Evolutionary conservation across 768 basidiomycete species (phyloP), one percentile per base, ranked within the genome.

Genomic region (Hemileccinum rubropunctum): DNA sequence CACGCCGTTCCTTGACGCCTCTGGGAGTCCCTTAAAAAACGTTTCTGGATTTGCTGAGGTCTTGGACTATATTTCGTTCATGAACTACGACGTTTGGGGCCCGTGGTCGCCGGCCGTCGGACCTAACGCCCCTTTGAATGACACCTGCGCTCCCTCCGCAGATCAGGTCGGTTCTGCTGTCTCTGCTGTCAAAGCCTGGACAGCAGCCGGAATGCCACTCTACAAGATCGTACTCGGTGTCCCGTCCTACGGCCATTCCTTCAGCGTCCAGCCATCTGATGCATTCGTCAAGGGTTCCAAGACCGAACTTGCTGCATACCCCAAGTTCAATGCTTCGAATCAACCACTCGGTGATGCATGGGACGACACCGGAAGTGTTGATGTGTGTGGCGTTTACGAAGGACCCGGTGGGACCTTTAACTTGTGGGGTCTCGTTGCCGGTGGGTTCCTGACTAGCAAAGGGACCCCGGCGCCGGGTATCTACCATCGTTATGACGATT

Each of bases 181-280:
- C 27, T 82, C 82, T 3, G 83, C 88, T 10, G 77, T 97, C 44
- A 64, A 73, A 7, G 75, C 79, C 1, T 97, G 94, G 95, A 78
- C 72, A 2, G 59, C 65, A 2, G 91, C 92, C 35, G 88, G 90
- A 6, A 84, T 95, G 62, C 88, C 91, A 1, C 63, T 69, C 17
- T 3, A 55, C 51, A 65, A 86, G 70, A 87, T 95, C 51, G 80
- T 91, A 12, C 79, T 97, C 8, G 92, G 89, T 42, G 81, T 95
- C 2, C 80, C 91, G 9, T 69, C 84, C 4, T 95, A 91, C 68
- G 91, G 91, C 0, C 89, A 91, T 65, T 83, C 89, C 10, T 94
- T 75, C 72, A 55, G 51, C 11, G 74, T 79, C 34, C 60, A 74
- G 8, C 40, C 62, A 4, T 57, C 51, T 8, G 58, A 69, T 32